These are phyloP conservation scores for Acrodontium crateriforme DNA, from an alignment of 2,329 filamentous ascomycete genomes.

Conservation along the genomic window DNA sequence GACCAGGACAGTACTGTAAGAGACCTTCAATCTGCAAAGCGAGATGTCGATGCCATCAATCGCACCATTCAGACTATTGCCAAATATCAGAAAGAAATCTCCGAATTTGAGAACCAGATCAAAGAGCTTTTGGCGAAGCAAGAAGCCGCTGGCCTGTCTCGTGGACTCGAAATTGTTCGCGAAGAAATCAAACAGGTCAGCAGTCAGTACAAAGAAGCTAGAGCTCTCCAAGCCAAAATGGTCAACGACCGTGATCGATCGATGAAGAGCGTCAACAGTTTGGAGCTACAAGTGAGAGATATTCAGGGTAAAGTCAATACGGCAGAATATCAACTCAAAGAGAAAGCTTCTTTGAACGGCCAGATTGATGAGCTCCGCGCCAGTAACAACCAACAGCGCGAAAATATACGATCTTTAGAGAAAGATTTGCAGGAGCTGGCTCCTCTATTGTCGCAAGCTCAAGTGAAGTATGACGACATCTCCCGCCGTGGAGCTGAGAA, in stretches of 20 bases:
- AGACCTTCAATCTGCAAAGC: conserved; percentile 48
- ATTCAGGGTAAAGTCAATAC: conserved; percentile 57
- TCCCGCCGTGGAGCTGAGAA: conserved; percentile 55
- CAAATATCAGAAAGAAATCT: conserved; percentile 58
- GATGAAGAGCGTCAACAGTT: conserved; percentile 47
- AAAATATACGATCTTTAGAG: conserved; percentile 56
- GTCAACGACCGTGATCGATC: conserved; percentile 57
- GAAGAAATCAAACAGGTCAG: conserved; percentile 54
- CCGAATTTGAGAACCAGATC: conserved; percentile 58
- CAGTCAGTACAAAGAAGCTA: conserved; percentile 53
- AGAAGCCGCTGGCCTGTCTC: conserved; percentile 47
- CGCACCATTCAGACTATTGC: conserved; percentile 66
- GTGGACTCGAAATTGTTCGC: conserved; percentile 73
- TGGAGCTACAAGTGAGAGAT: conserved; percentile 65
- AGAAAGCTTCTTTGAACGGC: conserved; percentile 55
- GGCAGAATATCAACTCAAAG: conserved; percentile 62
- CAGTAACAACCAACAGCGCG: conserved; percentile 53
- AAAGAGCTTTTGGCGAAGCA: conserved; percentile 63
- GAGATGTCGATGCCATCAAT: conserved; percentile 60
- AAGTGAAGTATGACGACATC: conserved; percentile 63
- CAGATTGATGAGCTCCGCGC: conserved; percentile 63
- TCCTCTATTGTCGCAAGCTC: conserved; percentile 63
- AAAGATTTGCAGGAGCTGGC: conserved; percentile 58
- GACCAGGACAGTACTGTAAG: conserved; percentile 54
- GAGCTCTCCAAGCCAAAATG: conserved; percentile 51